A percentile compares a stretch with the other conserved stretches of the same genome.
Conservation (phyloP, 768 basidiomycete genomes). For the Mycena galericulata region DNA sequence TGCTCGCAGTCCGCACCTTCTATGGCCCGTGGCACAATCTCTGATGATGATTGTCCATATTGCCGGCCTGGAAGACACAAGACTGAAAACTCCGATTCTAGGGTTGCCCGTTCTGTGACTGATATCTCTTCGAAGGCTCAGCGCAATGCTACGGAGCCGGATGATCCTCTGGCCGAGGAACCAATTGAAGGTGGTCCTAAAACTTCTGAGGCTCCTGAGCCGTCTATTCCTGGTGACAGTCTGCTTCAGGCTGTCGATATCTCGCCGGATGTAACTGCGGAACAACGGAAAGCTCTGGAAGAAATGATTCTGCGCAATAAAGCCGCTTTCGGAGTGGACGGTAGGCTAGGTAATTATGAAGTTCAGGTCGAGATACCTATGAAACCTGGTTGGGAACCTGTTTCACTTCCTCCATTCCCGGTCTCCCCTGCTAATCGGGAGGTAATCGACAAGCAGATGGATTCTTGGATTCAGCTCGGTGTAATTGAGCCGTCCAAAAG, state of each 20-base stretch:
- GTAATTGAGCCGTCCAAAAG: conserved; percentile 55
- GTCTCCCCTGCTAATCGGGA: neutral
- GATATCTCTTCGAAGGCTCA: neutral
- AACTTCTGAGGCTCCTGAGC: too few relatives aligned
- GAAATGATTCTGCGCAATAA: neutral
- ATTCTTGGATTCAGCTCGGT: conserved; percentile 46
- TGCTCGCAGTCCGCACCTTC: too few relatives aligned
- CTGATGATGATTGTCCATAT: too few relatives aligned
- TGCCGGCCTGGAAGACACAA: too few relatives aligned
- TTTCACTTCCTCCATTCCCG: conserved; percentile 2
- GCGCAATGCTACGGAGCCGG: neutral
- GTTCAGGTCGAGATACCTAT: neutral
- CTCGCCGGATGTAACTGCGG: neutral
- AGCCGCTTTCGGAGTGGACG: neutral
- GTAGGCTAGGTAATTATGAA: neutral
- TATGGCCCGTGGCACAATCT: too few relatives aligned
- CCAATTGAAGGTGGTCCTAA: neutral
- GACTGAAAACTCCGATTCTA: neutral
- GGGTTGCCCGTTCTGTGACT: neutral
- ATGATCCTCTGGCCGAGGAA: neutral
- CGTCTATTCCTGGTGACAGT: neutral
- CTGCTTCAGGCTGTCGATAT: neutral
- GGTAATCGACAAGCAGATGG: conserved; percentile 16
- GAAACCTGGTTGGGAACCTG: conserved; percentile 3
- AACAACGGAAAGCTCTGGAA: neutral